Conservation (phyloP, 257 asterid species). For the Fraxinus americana region DNA sequence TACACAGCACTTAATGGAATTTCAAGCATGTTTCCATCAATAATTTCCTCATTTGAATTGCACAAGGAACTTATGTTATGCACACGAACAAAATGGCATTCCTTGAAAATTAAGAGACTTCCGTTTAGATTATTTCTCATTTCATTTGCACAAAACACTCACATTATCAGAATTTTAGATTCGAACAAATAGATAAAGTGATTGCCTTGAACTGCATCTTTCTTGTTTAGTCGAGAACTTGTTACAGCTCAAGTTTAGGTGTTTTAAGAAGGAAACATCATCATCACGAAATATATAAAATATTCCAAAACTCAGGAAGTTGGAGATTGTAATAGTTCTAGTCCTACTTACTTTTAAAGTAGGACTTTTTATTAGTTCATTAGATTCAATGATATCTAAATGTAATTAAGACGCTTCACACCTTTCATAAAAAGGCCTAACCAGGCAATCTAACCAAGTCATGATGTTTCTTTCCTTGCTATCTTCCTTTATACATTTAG, state of each 20-base stretch:
- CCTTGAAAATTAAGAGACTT: background rate
- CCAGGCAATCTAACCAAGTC: slow-evolving; percentile 25
- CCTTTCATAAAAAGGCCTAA: background rate
- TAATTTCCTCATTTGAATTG: background rate
- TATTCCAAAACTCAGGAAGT: slow-evolving; percentile 13
- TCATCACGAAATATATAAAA: background rate
- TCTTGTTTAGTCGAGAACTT: background rate
- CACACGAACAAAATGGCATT: slow-evolving; percentile 1
- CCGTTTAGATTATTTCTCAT: background rate
- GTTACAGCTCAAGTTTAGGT: background rate
- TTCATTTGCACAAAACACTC: background rate
- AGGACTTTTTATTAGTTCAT: slow-evolving; percentile 3
- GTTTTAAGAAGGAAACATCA: background rate
- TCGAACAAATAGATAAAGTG: background rate
- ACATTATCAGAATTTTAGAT: background rate
- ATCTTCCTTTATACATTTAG: slow-evolving; percentile 38
- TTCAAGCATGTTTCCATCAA: background rate
- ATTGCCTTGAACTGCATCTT: background rate
- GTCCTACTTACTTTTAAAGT: background rate
- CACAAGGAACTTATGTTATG: background rate
- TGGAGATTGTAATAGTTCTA: background rate
- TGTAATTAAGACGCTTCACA: slow-evolving; percentile 14
- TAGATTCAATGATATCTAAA: slow-evolving; percentile 13
- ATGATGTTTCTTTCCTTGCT: slow-evolving; percentile 29
- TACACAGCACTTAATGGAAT: background rate